A percentile compares a stretch with the other conserved stretches of the same genome.
Evolutionary conservation across 2,329 filamentous ascomycete species (phyloP).

Genomic region (Seiridium unicorne): DNA sequence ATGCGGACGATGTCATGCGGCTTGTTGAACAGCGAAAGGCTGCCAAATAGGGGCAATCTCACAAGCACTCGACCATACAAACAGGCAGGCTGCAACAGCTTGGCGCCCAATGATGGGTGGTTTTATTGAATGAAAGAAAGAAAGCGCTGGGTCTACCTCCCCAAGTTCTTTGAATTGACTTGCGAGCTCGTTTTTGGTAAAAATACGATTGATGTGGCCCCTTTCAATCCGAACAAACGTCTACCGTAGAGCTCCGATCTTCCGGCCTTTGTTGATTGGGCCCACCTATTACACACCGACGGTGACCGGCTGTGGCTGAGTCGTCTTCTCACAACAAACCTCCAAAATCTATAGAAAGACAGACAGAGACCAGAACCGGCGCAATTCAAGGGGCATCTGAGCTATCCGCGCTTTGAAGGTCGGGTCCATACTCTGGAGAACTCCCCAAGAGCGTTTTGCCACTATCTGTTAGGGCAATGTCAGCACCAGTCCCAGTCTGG

Average conservation of each 20-base stretch:
- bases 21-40: conserved; percentile 65
- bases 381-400: no score
- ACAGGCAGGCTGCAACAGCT: not conserved
- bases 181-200: not conserved
- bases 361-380: not conserved
- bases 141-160: no score
- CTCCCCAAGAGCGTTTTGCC: not conserved
- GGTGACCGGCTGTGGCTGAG: conserved; percentile 6
- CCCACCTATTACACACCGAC: conserved; percentile 1
- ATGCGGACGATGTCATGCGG: conserved; percentile 73
- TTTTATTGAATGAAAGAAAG: not conserved
- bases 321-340: not conserved
- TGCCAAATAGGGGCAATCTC: conserved; percentile 18
- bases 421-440: not conserved
- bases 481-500: conserved; percentile 51
- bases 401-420: no score
- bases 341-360: not conserved
- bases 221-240: not conserved
- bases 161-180: no score
- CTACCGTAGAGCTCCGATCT: not conserved
- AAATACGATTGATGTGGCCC: not conserved
- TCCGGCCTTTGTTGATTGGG: not conserved
- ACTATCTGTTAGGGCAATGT: conserved; percentile 15
- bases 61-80: not conserved
- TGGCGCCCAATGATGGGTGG: not conserved